Base-by-base conservation (phyloP, 441 rosid species). In the Macaranga tanarius region DNA sequence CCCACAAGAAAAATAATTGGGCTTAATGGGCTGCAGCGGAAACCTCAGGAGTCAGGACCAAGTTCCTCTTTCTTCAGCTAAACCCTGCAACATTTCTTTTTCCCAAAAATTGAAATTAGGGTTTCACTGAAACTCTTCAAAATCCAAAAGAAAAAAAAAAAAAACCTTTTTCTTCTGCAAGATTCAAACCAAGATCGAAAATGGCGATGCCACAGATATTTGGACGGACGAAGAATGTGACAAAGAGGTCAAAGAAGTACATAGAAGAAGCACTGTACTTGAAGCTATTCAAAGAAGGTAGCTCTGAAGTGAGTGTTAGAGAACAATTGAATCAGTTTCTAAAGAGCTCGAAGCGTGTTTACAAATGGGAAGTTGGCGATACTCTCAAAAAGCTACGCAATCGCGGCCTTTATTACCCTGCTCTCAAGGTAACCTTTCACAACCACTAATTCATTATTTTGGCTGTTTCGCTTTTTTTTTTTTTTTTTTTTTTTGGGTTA, bases 341-440 rank as follows among this genome's bases (percentile, higher is more conserved):
- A 79, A 92, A 86, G 76, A 84, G 93, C 86, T 83, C 87, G 60
- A 92, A 92, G 77, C 92, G 89, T 68, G 98, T 85, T 28, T 95
- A 79, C 85, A 95, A 95, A 87, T 95, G 99, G 99, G 99, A 95
- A 77, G 94, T 90, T 7, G 97, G 92, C n/a, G 89, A 88, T 63
- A 91, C 99, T 28, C 75, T 92, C 76, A 89, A 82, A 85, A 91
- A 89, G 82, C 97, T 95, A 73, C 93, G 99, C 47, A 71, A 70
- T 70, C 93, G 92, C 70, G 67, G 86, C 56, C 92, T 87, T 48
- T 92, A 86, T 73, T 83, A 71, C 76, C 97, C 97, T 3, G 97
- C 97, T 25, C 89, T 91, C 74, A 95, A 95, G 99, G 99, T 92
- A n/a, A n/a, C n/a, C n/a, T n/a, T n/a, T n/a, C n/a, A n/a, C n/a